Base-by-base conservation (phyloP, 306 rosid genomes). In the Sophora flavescens region DNA sequence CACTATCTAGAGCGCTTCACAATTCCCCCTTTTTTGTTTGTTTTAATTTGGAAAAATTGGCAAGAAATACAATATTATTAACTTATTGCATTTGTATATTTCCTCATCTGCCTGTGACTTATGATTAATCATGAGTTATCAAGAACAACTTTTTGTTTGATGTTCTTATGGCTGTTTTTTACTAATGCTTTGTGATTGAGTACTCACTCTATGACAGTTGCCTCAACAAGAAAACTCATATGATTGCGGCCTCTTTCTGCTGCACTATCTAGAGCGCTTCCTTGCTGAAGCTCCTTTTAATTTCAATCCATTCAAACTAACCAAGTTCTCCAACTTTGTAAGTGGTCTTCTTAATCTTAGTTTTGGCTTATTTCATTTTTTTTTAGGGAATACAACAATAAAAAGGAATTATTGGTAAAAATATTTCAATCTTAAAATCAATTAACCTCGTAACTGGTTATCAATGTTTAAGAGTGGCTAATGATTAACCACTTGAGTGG, bases 1-100 rank as follows among this genome's bases (percentile, higher is more conserved):
- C 98, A 94, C 88, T 94, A 91, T 85, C 85, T 94, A 50, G 98
- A 94, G 87, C 93, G 89, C 64, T 94, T 94, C 86, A n/a, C n/a
- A 63, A 56, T 44, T 70, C 22, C 22, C 22, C 22, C 22, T 22
- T 22, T 22, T 22, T 22, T 22, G 22, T 22, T 22, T 22, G 22
- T 22, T 22, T 22, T 22, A 22, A 22, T 74, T 35, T 52, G 17
- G 30, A 51, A 51, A 47, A 72, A 15, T 14, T 48, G 7, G n/a
- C 45, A 32, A 63, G 70, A 38, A 33, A 26, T 59, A 41, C 72
- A 22, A 64, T 45, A 65, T 9, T 3, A 22, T 22, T 22, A 22
- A 15, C 30, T 5, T 72, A 11, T 54, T 7, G 28, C 50, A 30
- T 57, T 42, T 35, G 16, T 71, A 52, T 36, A 5, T 63, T 70